A percentile compares a stretch with the other conserved stretches of the same genome.
Evolutionary conservation across 2,329 filamentous ascomycete genomes (phyloP).

Genomic region (Penicillium psychrosexuale): DNA sequence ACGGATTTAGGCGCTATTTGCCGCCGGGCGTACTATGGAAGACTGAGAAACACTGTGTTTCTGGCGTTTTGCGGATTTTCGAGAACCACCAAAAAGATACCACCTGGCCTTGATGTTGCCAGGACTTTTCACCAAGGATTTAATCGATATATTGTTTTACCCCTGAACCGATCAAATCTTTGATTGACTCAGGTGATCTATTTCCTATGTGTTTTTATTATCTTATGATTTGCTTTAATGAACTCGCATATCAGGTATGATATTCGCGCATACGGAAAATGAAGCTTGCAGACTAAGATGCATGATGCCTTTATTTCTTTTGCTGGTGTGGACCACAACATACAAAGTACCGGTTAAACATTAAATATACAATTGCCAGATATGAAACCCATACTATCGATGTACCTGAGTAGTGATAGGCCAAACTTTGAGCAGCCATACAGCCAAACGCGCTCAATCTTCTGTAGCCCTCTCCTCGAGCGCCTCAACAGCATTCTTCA

Average conservation of each 20-base stretch:
- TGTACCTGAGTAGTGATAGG: background rate
- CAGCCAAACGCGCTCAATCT: conserved; percentile 23
- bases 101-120: background rate
- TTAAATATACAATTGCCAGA: background rate
- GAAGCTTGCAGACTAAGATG: background rate
- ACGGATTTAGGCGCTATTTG: background rate
- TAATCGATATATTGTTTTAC: background rate
- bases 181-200: background rate
- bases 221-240: background rate
- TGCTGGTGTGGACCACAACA: background rate
- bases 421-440: background rate
- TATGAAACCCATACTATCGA: background rate
- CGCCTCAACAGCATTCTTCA: conserved; percentile 43
- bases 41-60: background rate
- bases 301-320: background rate
- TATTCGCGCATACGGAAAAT: background rate
- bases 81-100: conserved; percentile 1
- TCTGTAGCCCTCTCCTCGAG: conserved; percentile 43
- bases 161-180: background rate
- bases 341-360: background rate
- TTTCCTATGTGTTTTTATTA: background rate
- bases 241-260: background rate
- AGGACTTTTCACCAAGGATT: background rate
- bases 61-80: conserved; percentile 4
- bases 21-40: conserved; percentile 10